Conservation (phyloP, 768 basidiomycete genomes). For the Hericium alpestre region DNA sequence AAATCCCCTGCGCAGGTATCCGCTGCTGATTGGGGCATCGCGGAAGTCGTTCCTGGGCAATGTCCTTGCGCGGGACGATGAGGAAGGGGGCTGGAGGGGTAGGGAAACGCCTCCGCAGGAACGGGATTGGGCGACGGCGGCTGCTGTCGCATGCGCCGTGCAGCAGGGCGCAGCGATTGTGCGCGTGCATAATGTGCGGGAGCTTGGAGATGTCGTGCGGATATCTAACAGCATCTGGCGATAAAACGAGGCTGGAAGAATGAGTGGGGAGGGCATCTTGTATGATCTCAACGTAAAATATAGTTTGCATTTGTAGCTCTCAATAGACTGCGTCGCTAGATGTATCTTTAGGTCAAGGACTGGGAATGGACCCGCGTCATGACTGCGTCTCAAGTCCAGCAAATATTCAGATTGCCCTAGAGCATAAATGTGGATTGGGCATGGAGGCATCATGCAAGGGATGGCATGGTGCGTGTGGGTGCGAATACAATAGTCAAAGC, state of each 20-base stretch:
- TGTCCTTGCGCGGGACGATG: slow-evolving; percentile 41
- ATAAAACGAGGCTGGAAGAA: background rate
- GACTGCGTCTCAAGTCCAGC: too few relatives aligned
- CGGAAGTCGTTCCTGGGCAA: slow-evolving; percentile 77
- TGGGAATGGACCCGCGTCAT: too few relatives aligned
- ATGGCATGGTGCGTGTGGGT: slow-evolving; percentile 2
- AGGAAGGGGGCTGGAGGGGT: slow-evolving; percentile 29
- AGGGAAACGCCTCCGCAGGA: slow-evolving; percentile 53
- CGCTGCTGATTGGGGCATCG: slow-evolving; percentile 67
- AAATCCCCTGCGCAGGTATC: slow-evolving; percentile 49
- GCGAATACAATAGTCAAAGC: slow-evolving; percentile 6
- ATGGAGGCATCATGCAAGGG: slow-evolving; percentile 5
- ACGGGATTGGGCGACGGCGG: slow-evolving; percentile 69
- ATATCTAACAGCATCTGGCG: slow-evolving; percentile 39
- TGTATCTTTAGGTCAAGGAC: too few relatives aligned
- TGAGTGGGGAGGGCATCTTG: too few relatives aligned
- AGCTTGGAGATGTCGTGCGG: slow-evolving; percentile 63
- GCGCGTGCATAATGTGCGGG: slow-evolving; percentile 71
- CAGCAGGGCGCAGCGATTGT: slow-evolving; percentile 66
- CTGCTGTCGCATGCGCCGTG: slow-evolving; percentile 61
- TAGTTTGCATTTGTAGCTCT: too few relatives aligned
- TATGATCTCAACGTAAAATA: too few relatives aligned
- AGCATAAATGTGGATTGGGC: slow-evolving; percentile 7
- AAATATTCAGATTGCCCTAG: background rate
- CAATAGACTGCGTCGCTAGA: too few relatives aligned